Conservation (phyloP, 2,329 filamentous ascomycete genomes). For the Aspergillus puulaauensis region DNA sequence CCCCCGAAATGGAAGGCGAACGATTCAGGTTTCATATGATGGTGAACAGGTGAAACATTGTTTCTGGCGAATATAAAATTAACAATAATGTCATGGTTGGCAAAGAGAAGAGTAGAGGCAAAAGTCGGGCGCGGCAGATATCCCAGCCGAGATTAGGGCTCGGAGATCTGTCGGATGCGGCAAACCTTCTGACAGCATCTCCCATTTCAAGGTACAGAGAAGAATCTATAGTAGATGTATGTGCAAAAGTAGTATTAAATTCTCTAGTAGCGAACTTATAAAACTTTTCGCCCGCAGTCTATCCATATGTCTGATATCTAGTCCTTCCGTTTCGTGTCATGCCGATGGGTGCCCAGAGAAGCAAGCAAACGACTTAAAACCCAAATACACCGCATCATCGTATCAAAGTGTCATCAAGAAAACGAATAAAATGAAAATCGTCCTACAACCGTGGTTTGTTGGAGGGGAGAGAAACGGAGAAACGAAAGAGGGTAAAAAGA, state of each 20-base stretch:
- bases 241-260: slow-evolving; percentile 1
- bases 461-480: background rate
- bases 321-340: background rate
- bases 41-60: background rate
- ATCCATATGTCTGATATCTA: slow-evolving; percentile 6
- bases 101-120: background rate
- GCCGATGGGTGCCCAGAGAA: background rate
- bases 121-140: background rate
- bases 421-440: slow-evolving; percentile 1
- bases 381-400: background rate
- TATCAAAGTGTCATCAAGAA: slow-evolving; percentile 1
- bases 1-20: too few relatives aligned
- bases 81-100: background rate
- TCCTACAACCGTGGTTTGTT: slow-evolving; percentile 8
- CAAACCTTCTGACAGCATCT: background rate
- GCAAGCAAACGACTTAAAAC: background rate
- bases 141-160: background rate
- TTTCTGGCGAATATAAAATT: background rate
- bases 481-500: slow-evolving; percentile 10
- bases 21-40: too few relatives aligned
- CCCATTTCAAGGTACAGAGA: too few relatives aligned
- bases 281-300: slow-evolving; percentile 4
- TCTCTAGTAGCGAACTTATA: slow-evolving; percentile 7
- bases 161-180: background rate
- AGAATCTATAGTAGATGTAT: background rate